Percentiles rank a stretch among this genome's conserved stretches.
Conservation (phyloP, 495 filamentous ascomycete species). For the Usnea hakonensis region DNA sequence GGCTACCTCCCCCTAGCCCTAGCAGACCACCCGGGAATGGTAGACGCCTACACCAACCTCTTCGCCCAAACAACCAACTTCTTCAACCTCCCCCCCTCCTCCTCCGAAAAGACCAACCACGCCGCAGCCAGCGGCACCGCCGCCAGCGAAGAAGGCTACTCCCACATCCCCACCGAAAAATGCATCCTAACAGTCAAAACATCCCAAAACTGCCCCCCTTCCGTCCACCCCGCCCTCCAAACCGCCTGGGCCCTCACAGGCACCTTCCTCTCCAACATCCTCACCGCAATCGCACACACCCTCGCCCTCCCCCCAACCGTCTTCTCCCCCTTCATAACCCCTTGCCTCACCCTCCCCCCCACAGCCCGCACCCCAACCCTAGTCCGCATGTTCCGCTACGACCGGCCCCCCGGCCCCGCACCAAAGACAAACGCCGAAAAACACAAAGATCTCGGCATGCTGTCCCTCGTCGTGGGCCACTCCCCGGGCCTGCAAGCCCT, state of each 20-base stretch:
- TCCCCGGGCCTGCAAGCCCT: constrained; percentile 19
- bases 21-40: constrained; percentile 16
- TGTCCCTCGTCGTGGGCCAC: constrained; percentile 21
- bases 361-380: constrained; percentile 15
- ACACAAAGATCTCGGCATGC: constrained; percentile 21
- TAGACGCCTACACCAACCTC: constrained; percentile 19
- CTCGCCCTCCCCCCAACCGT: constrained; percentile 4
- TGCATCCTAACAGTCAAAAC: constrained; percentile 20
- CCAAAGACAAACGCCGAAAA: constrained; percentile 19
- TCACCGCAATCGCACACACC: constrained; percentile 7
- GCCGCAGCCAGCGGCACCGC: constrained; percentile 15
- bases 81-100: constrained; percentile 17
- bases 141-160: constrained; percentile 23
- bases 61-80: constrained; percentile 12
- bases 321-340: constrained; percentile 15
- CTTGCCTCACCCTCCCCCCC: constrained; percentile 11
- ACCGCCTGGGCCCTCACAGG: constrained; percentile 19
- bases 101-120: constrained; percentile 16
- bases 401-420: constrained; percentile 9
- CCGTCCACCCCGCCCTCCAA: neutral
- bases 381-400: constrained; percentile 22
- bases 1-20: constrained; percentile 21
- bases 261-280: constrained; percentile 10
- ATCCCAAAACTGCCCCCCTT: constrained; percentile 3
- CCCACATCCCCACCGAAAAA: constrained; percentile 19